Evolutionary conservation across 305 asterid species (phyloP), one percentile per base, ranked within the genome.

Genomic region (Fraxinus sp.): DNA sequence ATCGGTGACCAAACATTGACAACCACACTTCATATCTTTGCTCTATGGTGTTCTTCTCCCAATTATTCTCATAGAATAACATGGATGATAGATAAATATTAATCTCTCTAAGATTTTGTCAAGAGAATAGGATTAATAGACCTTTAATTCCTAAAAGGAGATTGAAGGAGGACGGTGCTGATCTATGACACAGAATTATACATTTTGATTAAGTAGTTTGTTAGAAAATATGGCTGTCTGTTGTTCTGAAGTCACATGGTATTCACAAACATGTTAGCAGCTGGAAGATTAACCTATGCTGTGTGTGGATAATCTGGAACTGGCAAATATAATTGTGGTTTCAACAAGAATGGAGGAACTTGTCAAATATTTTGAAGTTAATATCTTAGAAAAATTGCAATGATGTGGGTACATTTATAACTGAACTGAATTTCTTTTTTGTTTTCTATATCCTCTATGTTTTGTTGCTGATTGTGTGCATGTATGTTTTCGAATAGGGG

Each of bases 401-500:
- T 16, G 49, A 28, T 35, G n/a, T 46, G 11, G 28, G 74, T 70
- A 11, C 26, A n/a, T 32, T 5, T n/a, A 28, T 68, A 59, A 20
- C 32, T 11, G 28, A 7, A 33, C 28, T 33, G 57, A 66, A 44
- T 32, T 76, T 36, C 66, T 22, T 35, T 59, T 59, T 59, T 3
- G 0, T 59, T 59, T 59, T 10, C 70, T 20, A 59, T 59, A 18
- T 59, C 13, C 13, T 7, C 35, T 36, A 28, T 59, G 55, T 33
- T 68, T 41, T 75, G 77, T 78, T 68, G 64, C 85, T 78, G 79
- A 85, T 77, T 85, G 4, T 75, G 39, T 76, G 79, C 82, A 49
- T 78, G 13, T 74, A 64, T 13, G 64, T 85, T 80, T 75, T 80
- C 71, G 28, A 82, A 84, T 89, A 95, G 99, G 89, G 92, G 94